Percentiles rank a stretch among this genome's conserved stretches.
Conservation (phyloP, 805 yeast genomes). For the Monosporozyma siamensis region DNA sequence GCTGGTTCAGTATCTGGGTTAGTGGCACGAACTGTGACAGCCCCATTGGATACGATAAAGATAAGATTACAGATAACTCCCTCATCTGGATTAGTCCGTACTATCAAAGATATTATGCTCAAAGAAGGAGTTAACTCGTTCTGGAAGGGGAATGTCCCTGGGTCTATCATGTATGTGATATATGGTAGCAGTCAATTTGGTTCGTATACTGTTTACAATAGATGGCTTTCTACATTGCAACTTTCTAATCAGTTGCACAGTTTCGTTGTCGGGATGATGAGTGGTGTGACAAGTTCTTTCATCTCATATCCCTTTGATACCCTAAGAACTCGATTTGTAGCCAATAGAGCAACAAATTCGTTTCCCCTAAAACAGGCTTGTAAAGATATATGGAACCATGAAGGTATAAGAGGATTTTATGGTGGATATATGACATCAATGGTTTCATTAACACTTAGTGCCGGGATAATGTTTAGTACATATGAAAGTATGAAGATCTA, state of each 20-base stretch:
- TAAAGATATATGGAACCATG: constrained; percentile 28
- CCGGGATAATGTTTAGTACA: constrained; percentile 67
- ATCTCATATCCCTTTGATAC: constrained; percentile 84
- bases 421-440: constrained; percentile 43
- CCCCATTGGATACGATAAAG: constrained; percentile 30
- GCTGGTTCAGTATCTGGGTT: constrained; percentile 72
- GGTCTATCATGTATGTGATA: constrained; percentile 71
- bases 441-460: constrained; percentile 55
- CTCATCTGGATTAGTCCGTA: constrained; percentile 6
- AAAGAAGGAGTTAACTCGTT: constrained; percentile 67
- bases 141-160: constrained; percentile 98
- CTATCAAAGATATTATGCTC: constrained; percentile 36
- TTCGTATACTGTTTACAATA: constrained; percentile 50
- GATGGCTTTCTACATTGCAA: constrained; percentile 16
- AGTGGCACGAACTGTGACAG: constrained; percentile 37
- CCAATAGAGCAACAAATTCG: constrained; percentile 35
- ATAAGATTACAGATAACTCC: constrained; percentile 24
- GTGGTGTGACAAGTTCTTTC: constrained; percentile 68
- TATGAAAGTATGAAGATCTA: constrained; percentile 39
- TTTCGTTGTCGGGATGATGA: constrained; percentile 57
- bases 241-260: constrained; percentile 28
- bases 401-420: constrained; percentile 41
- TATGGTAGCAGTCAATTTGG: constrained; percentile 86
- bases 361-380: constrained; percentile 22
- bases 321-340: constrained; percentile 79